Evolutionary conservation across 129 eudicot species (phyloP).

Genomic region (Pseudognaphalium luteoalbum): DNA sequence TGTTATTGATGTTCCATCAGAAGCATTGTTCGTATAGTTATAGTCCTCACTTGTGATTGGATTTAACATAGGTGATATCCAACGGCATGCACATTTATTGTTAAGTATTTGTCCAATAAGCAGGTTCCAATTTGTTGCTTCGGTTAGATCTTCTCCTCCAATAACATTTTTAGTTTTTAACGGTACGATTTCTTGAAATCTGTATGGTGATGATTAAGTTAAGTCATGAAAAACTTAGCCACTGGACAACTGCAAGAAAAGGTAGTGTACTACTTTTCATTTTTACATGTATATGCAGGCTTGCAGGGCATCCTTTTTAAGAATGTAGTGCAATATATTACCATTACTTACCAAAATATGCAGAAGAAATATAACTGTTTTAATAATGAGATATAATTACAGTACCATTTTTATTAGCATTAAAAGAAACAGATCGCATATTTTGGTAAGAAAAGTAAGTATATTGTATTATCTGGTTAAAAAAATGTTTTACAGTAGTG

Average conservation of each 20-base stretch:
- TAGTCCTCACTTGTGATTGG: slow-evolving; percentile 44
- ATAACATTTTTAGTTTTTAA: slow-evolving; percentile 66
- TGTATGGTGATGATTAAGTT: slow-evolving; percentile 27
- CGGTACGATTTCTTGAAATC: slow-evolving; percentile 91
- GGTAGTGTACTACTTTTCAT: not conserved
- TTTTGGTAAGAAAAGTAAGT: not conserved
- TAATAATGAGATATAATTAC: not conserved
- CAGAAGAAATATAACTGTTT: not conserved
- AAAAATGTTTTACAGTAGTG: not conserved
- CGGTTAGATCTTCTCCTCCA: slow-evolving; percentile 76
- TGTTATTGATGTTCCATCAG: slow-evolving; percentile 25
- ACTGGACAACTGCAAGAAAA: not conserved
- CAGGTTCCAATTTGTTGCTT: slow-evolving; percentile 72
- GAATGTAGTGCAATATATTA: not conserved
- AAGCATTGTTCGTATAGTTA: slow-evolving; percentile 28
- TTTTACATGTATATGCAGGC: not conserved
- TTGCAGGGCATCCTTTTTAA: not conserved
- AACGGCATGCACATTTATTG: slow-evolving; percentile 57
- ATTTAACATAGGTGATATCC: slow-evolving; percentile 53
- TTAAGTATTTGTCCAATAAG: slow-evolving; percentile 76
- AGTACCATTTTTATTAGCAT: not conserved
- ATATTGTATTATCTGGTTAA: not conserved
- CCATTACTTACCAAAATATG: not conserved
- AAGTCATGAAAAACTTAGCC: not conserved
- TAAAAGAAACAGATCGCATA: not conserved